Percentiles rank a stretch among this genome's conserved stretches.
Conservation (phyloP, 1,139 yeast genomes). For the Scheffersomyces lignicola region DNA sequence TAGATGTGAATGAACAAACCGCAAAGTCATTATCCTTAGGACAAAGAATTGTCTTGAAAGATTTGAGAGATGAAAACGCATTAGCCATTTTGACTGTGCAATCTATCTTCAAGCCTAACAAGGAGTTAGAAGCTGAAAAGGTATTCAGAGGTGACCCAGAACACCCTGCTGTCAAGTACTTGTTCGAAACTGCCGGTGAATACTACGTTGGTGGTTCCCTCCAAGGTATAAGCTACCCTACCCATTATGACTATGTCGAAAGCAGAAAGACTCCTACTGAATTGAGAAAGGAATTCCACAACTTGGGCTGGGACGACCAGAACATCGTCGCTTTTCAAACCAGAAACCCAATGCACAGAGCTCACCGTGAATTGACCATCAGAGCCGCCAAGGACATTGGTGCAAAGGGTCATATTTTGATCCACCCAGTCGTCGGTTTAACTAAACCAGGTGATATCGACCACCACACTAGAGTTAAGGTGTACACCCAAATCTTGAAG, state of each 20-base stretch:
- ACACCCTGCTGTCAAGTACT: slow-evolving; percentile 86
- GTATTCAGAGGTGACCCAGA: slow-evolving; percentile 97
- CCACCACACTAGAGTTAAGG: slow-evolving; percentile 95
- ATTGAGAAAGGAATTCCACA: slow-evolving; percentile 77
- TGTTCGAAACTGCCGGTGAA: slow-evolving; percentile 75
- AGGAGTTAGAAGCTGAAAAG: slow-evolving; percentile 72
- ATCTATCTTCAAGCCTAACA: slow-evolving; percentile 82
- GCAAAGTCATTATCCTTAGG: slow-evolving; percentile 53
- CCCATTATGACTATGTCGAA: slow-evolving; percentile 87
- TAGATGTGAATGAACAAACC: slow-evolving; percentile 65
- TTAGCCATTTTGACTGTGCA: slow-evolving; percentile 79
- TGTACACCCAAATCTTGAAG: slow-evolving; percentile 86
- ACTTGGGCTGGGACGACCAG: slow-evolving; percentile 71
- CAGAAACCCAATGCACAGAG: slow-evolving; percentile 98
- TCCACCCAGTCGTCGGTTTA: slow-evolving; percentile 96
- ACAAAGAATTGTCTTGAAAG: slow-evolving; percentile 71
- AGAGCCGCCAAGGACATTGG: slow-evolving; percentile 75
- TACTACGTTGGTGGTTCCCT: slow-evolving; percentile 84
- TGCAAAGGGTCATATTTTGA: slow-evolving; percentile 62
- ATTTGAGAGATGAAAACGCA: slow-evolving; percentile 78
- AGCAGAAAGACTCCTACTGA: slow-evolving; percentile 89
- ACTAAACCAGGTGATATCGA: slow-evolving; percentile 98
- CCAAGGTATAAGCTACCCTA: slow-evolving; percentile 81
- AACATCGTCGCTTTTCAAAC: slow-evolving; percentile 97
- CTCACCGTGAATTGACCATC: slow-evolving; percentile 93